Evolutionary conservation across 2,329 filamentous ascomycete genomes (phyloP), one percentile per base, ranked within the genome.

Genomic region (Fonsecaea pugnacius): DNA sequence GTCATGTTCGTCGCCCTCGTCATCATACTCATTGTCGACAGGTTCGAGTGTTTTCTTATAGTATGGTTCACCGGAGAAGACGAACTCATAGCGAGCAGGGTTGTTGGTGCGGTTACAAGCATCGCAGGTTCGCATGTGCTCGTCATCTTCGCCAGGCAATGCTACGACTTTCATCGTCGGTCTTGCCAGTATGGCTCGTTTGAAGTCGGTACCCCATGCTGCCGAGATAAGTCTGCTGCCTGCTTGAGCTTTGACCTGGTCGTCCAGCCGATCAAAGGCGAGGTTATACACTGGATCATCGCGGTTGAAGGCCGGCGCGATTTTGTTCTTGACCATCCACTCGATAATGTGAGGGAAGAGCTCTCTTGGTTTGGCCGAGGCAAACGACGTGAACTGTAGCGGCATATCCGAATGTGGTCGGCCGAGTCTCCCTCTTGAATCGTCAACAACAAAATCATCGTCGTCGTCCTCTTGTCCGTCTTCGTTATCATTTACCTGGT

Each of bases 301-400:
- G 18, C 83, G 82, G 10, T 84, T 78, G 71, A 92, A 93, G 0
- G 81, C 85, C 0, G 90, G 90, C 69, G 92, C 89, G 57, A 95
- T 82, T 70, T 89, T 88, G 73, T 90, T 90, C 71, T 92, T 89
- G 2, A 94, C 87, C 77, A 93, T 89, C 90, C 90, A 94, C 73
- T 92, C 89, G 1, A 94, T 81, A 0, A 86, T 89, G 70, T 88
- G 87, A 54, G 84, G 85, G 78, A 94, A 94, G 56, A 92, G 85
- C 43, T 91, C 87, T 68, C 87, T 88, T 0, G 88, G 79, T 57
- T 89, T 89, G 69, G 88, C 87, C 67, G 87, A 86, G 0, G 86
- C 83, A 62, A 89, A 83, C 3, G 82, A 77, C 0, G 87, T 90
- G 74, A 91, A 92, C 70, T 89, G 80, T 0, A 93, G 79, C 0